Base-by-base conservation (phyloP, 2,329 filamentous ascomycete genomes). In the Colletotrichum sp. region DNA sequence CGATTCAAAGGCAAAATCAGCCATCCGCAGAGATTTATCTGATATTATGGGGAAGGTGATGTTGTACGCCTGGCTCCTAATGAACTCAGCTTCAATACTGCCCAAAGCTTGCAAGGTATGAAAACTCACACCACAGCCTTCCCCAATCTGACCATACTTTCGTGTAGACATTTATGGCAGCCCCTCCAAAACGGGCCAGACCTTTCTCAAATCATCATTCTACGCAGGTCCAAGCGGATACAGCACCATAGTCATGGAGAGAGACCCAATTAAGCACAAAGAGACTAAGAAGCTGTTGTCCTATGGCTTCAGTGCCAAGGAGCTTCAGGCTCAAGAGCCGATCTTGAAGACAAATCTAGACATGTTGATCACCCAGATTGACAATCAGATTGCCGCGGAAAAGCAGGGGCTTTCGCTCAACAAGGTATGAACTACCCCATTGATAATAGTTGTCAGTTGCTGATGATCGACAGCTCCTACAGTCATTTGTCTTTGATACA, bases 11-110 rank as follows among this genome's bases (percentile, higher is more conserved):
- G 24, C 5, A 16, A 16, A 6, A 24, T 28, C 21, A 1, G 1
- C 55, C 16, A 2, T 59, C 7, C 15, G 1, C 16, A 44, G 16
- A 44, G 8, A 1, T 44, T 44, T 10, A 44, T 2, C 52, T 57
- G 10, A 59, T 12, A 26, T 26, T 28, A 1, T 59, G 21, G 26
- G 0, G 6, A 9, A 66, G 63, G 63, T 6, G 34, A 44, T 4
- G 36, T 66, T 9, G 63, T 66, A 8, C 63, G 63, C 10, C n/a
- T 66, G 12, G 63, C 63, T 4, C 63, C 63, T 16, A 66, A 66
- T 66, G 63, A 66, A 28, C 63, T 66, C 16, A 66, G 63, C 36
- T 66, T 66, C 26, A 66, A 66, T 21, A 28, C 63, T 12, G 63
- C 15, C 10, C 32, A 49, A 44, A 66, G 63, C 4, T 16, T 66